Percentiles rank a stretch among this genome's conserved stretches.
phyloP scores from a whole-genome alignment of 208 protist genomes.

The Naegleria fowleri region DNA sequence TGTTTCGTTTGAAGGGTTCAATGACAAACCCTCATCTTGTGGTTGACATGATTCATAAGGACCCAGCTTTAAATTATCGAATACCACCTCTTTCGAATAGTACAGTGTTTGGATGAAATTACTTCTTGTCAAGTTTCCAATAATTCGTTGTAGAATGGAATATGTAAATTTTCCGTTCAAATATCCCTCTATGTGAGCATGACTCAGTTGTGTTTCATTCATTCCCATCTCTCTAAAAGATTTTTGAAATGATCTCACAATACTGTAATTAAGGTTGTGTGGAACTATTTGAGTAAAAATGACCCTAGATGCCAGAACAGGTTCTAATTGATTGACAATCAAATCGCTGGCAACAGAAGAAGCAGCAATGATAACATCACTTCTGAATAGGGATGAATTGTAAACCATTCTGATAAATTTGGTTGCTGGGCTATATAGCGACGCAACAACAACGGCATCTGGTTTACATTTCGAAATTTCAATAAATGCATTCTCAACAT shows the following conservation, averaged over 20 bases:
- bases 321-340: too few relatives aligned
- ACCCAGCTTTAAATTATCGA: background rate
- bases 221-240: too few relatives aligned
- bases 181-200: background rate
- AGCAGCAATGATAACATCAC: too few relatives aligned
- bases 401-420: background rate
- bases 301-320: too few relatives aligned
- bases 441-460: background rate
- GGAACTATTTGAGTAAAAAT: too few relatives aligned
- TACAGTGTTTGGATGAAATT: background rate
- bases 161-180: background rate
- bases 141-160: background rate
- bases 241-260: too few relatives aligned
- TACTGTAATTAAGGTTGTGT: too few relatives aligned
- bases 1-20: too few relatives aligned
- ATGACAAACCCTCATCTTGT: too few relatives aligned
- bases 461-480: background rate
- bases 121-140: background rate
- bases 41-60: background rate
- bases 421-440: background rate
- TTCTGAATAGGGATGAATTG: too few relatives aligned
- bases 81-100: background rate
- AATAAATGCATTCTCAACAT: background rate
- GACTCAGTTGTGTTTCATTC: too few relatives aligned
- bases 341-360: too few relatives aligned